Evolutionary conservation across 2,329 filamentous ascomycete species (phyloP), one percentile per base, ranked within the genome.

Genomic region (Fusarium chuoi): DNA sequence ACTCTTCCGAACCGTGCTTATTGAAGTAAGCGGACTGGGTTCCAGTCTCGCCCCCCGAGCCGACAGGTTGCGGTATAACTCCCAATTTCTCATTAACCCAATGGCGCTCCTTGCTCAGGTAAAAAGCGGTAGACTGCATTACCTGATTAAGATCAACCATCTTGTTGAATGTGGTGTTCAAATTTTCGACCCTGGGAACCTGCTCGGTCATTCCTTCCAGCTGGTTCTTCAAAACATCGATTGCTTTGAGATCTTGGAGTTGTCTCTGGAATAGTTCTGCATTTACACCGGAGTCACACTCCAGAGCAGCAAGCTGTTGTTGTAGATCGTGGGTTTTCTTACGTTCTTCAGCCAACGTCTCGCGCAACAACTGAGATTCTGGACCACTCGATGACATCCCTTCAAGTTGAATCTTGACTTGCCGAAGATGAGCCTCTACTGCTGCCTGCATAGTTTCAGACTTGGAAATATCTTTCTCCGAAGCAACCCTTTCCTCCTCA

Each of bases 71-170:
- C 39, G 54, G 12, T 45, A 49, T 52, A 38, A 26, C 51, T 24
- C 65, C 42, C 10, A 82, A 63, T 39, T 79, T 74, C 26, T 77
- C 48, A 20, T 70, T 70, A 41, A 82, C 70, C 82, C 82, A 83
- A 11, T 55, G 46, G 26, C 71, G 73, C 62, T 83, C 82, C 45
- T 63, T 46, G 7, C 58, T 63, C 20, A 83, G 63, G 65, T 80
- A 81, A 22, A 52, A 52, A 24, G 79, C 77, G 9, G 81, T 81
- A 11, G 78, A 76, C 44, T 78, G 75, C 41, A 83, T 72, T 24
- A 77, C 44, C 13, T 76, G 67, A 44, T 78, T 81, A 20, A 82
- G 54, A 24, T 78, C 59, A n/a, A 74, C 48, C 51, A 82, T 76
- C 5, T 73, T 75, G 35, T 78, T 71, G 30, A 83, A 70, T 26